Conservation (phyloP, 306 rosid species). For the Fragaria ananassa region DNA sequence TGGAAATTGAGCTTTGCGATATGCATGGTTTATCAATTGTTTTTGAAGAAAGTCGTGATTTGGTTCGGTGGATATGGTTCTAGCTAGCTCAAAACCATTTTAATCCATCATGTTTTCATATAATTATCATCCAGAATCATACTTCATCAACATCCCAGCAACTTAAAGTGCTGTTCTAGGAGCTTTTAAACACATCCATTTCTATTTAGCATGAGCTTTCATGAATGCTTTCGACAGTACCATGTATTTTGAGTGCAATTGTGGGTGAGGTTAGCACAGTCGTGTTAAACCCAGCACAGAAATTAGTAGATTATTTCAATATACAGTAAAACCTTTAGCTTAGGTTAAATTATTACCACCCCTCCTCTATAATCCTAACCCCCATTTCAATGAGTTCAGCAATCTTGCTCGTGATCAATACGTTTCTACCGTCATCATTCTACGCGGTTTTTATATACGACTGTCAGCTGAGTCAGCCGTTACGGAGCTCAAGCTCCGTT, state of each 20-base stretch:
- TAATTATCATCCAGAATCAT: neutral
- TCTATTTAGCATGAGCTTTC: neutral
- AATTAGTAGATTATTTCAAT: neutral
- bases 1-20: neutral
- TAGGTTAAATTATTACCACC: neutral
- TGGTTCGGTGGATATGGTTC: conserved; percentile 8
- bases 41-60: conserved; percentile 1
- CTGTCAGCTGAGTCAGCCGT: conserved; percentile 30
- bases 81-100: neutral
- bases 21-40: conserved; percentile 2
- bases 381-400: neutral
- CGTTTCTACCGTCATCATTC: conserved; percentile 48
- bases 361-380: neutral
- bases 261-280: neutral
- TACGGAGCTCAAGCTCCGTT: conserved; percentile 43
- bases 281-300: neutral
- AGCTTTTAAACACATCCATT: neutral
- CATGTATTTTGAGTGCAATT: neutral
- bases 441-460: conserved; percentile 9
- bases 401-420: conserved; percentile 24
- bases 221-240: neutral
- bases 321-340: neutral
- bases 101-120: neutral
- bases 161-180: neutral
- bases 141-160: neutral